phyloP scores from a whole-genome alignment of 2,329 filamentous ascomycete genomes.

The Fusarium subtropicale region DNA sequence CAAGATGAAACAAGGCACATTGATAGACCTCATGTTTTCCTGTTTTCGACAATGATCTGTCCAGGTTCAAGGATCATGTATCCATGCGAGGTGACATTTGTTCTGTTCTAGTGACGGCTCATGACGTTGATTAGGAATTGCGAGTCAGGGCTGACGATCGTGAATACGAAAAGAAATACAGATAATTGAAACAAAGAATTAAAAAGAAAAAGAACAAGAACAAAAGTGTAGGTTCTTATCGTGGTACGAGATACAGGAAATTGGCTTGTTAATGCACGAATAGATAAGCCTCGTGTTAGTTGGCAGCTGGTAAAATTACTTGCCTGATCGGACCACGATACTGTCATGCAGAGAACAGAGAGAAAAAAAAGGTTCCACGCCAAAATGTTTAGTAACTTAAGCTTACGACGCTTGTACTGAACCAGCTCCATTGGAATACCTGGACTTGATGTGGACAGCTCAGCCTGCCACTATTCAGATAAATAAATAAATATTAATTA shows the following conservation, averaged over 20 bases:
- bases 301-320: not conserved
- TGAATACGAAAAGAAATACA: not conserved
- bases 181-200: too few species aligned
- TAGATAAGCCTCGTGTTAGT: not conserved
- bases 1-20: constrained; percentile 14
- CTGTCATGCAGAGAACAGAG: not conserved
- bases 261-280: not conserved
- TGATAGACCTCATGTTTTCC: constrained; percentile 9
- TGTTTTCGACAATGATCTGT: constrained; percentile 8
- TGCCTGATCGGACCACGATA: not conserved
- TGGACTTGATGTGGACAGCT: not conserved
- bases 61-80: constrained; percentile 14
- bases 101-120: constrained; percentile 9
- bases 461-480: not conserved
- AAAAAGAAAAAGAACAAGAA: not conserved
- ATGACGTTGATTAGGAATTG: constrained; percentile 24
- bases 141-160: constrained; percentile 17
- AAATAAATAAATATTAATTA: constrained; percentile 6
- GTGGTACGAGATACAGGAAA: not conserved
- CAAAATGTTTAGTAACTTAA: constrained; percentile 8
- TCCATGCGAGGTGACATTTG: not conserved
- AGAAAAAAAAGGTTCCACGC: constrained; percentile 2
- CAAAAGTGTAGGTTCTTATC: not conserved
- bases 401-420: constrained; percentile 12
- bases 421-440: not conserved